Evolutionary conservation across 257 asterid genomes (phyloP).

Genomic region (Leonotis leonurus): DNA sequence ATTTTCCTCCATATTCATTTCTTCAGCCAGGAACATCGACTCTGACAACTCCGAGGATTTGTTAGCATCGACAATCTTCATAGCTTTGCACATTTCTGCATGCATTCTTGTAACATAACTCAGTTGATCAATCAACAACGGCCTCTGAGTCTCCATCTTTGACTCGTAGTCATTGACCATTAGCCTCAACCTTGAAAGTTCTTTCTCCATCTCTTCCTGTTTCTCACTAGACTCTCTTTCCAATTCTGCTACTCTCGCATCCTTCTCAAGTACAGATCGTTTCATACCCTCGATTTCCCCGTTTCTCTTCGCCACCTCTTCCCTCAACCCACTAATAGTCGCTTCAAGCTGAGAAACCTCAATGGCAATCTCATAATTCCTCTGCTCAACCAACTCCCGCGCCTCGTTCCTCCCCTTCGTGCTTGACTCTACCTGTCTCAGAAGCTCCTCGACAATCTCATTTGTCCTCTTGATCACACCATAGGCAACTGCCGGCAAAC

Average conservation of each 20-base stretch:
- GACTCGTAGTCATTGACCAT: conserved; percentile 50
- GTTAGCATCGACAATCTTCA: conserved; percentile 70
- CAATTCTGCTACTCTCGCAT: conserved; percentile 35
- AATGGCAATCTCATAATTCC: conserved; percentile 96
- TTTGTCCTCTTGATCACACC: conserved; percentile 89
- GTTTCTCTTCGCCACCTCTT: conserved; percentile 50
- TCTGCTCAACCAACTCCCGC: conserved; percentile 69
- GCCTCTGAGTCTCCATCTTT: conserved; percentile 52
- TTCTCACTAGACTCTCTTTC: conserved; percentile 51
- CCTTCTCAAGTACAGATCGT: conserved; percentile 41
- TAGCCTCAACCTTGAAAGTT: conserved; percentile 43
- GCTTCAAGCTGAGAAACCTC: conserved; percentile 94
- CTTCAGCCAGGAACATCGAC: conserved; percentile 81
- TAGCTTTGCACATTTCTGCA: conserved; percentile 51
- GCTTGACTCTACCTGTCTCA: conserved; percentile 59
- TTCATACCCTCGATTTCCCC: conserved; percentile 48
- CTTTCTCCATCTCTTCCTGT: conserved; percentile 43
- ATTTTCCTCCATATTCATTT: conserved; percentile 81
- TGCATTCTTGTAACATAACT: conserved; percentile 61
- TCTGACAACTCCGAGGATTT: conserved; percentile 72
- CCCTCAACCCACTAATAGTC: conserved; percentile 65
- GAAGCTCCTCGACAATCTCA: conserved; percentile 87
- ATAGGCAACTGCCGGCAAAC: conserved; percentile 88
- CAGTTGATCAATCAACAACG: conserved; percentile 68
- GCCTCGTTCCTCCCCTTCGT: conserved; percentile 71